A percentile compares a stretch with the other conserved stretches of the same genome.
Evolutionary conservation across 257 asterid genomes (phyloP).

Genomic region (Salvia splendens): DNA sequence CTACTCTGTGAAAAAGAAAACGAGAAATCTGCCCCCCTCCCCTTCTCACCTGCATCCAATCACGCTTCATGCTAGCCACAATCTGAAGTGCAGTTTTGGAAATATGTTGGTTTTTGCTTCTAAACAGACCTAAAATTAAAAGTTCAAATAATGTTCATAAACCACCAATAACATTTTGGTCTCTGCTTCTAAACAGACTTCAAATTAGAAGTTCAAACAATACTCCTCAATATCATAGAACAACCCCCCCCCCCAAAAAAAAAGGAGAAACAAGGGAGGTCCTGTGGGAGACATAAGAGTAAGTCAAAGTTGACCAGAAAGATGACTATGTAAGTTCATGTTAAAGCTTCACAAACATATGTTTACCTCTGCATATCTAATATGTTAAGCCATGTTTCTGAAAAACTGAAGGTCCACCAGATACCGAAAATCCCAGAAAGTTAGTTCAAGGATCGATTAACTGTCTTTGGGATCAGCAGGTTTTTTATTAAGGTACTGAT

Average conservation of each 20-base stretch:
- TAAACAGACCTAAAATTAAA: constrained; percentile 57
- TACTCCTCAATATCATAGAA: constrained; percentile 7
- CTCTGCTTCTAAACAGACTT: constrained; percentile 59
- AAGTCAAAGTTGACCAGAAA: constrained; percentile 16
- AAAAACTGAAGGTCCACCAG: constrained; percentile 5
- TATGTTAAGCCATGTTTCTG: constrained; percentile 3
- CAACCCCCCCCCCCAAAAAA: background rate
- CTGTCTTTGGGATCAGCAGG: constrained; percentile 4
- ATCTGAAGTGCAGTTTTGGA: constrained; percentile 53
- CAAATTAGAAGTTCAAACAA: constrained; percentile 28
- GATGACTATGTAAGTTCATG: background rate
- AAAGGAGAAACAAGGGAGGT: background rate
- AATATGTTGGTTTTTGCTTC: constrained; percentile 39
- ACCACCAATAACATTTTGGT: constrained; percentile 18
- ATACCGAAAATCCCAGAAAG: constrained; percentile 17
- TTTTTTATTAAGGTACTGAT: background rate
- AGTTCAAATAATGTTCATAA: constrained; percentile 28
- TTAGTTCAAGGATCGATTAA: constrained; percentile 20
- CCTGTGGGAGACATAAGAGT: background rate
- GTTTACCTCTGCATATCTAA: constrained; percentile 8
- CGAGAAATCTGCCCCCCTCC: constrained; percentile 15
- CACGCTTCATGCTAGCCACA: constrained; percentile 88
- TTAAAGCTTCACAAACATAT: constrained; percentile 4
- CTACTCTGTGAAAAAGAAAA: constrained; percentile 13
- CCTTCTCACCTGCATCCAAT: constrained; percentile 82